These are phyloP conservation scores for Trichoderma aggressivum DNA, from an alignment of 2,329 filamentous ascomycete genomes.

Conservation along the genomic window DNA sequence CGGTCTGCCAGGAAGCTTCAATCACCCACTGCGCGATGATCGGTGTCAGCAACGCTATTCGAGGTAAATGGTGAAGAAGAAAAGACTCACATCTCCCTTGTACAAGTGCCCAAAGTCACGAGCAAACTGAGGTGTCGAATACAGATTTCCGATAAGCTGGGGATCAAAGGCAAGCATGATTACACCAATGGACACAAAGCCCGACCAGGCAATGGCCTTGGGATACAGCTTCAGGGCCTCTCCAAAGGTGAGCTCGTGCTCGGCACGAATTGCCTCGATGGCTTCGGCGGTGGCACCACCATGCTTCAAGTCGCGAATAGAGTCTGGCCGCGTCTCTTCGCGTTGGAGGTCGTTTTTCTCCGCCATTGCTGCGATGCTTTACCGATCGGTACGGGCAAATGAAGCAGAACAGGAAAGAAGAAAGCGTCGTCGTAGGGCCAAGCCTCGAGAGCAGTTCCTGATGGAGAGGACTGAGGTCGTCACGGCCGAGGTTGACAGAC, in stretches of 20 bases:
- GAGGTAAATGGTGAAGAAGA: background rate
- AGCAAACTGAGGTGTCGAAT: slow-evolving; percentile 56
- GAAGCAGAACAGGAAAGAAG: background rate
- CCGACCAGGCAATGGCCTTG: slow-evolving; percentile 51
- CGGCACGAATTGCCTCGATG: slow-evolving; percentile 38
- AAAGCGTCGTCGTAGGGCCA: no score
- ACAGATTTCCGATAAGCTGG: slow-evolving; percentile 61
- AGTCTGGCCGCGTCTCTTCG: slow-evolving; percentile 4
- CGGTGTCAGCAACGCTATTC: background rate
- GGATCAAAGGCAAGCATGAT: slow-evolving; percentile 64
- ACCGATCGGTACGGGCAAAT: background rate
- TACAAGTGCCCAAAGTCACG: slow-evolving; percentile 53
- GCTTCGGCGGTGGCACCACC: slow-evolving; percentile 14
- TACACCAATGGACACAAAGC: slow-evolving; percentile 57
- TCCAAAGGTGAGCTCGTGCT: slow-evolving; percentile 39
- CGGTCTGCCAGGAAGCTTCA: slow-evolving; percentile 45
- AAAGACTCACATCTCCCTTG: slow-evolving; percentile 28
- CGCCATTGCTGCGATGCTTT: background rate
- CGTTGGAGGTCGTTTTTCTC: slow-evolving; percentile 1
- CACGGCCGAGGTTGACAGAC: background rate
- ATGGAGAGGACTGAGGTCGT: background rate
- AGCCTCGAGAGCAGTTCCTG: background rate
- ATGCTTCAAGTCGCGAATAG: background rate
- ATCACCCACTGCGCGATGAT: slow-evolving; percentile 32
- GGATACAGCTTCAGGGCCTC: slow-evolving; percentile 44